These are phyloP conservation scores for Verticillium nubilum DNA, from an alignment of 2,329 filamentous ascomycete genomes.

Conservation along the genomic window DNA sequence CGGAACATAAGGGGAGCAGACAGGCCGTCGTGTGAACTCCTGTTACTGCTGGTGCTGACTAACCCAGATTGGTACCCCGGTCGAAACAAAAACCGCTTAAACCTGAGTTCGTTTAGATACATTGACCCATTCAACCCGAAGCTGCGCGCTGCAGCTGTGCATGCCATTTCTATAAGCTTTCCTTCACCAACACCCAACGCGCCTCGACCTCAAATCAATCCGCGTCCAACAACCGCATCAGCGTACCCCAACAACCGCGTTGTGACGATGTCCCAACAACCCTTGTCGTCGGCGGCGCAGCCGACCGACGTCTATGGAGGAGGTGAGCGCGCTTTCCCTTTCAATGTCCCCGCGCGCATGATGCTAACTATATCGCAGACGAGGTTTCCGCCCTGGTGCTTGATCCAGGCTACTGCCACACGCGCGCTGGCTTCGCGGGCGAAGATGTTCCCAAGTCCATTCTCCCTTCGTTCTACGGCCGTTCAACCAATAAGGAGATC, in stretches of 20 bases:
- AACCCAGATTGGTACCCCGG: too few relatives aligned
- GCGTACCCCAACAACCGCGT: background rate
- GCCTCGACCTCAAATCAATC: background rate
- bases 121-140: background rate
- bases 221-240: background rate
- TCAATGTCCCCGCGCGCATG: conserved; percentile 3
- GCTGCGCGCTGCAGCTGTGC: background rate
- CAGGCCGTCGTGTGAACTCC: too few relatives aligned
- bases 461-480: conserved; percentile 83
- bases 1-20: too few relatives aligned
- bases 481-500: conserved; percentile 40
- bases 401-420: conserved; percentile 86
- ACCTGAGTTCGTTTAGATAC: background rate
- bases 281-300: conserved; percentile 48
- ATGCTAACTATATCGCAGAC: conserved; percentile 48
- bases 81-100: background rate
- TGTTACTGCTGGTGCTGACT: too few relatives aligned
- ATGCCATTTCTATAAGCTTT: background rate
- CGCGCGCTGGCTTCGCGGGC: conserved; percentile 92
- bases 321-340: conserved; percentile 34
- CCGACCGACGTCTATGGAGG: conserved; percentile 60
- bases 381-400: conserved; percentile 96
- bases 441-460: conserved; percentile 96
- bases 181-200: background rate
- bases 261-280: conserved; percentile 48